Evolutionary conservation across 1,139 yeast genomes (phyloP).

Genomic region (Candida tetrigidarum): DNA sequence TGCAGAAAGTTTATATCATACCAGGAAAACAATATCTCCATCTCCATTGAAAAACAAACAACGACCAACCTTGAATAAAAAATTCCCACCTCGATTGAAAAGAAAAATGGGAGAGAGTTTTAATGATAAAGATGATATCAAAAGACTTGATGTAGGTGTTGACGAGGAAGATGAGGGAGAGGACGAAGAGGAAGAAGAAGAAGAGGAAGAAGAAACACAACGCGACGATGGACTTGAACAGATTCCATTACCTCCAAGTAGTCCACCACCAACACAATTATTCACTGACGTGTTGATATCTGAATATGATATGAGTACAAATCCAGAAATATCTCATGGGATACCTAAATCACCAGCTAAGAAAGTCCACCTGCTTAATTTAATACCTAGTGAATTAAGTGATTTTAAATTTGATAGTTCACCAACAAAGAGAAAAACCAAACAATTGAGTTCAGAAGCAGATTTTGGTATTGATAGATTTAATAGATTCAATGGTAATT

Average conservation of each 20-base stretch:
- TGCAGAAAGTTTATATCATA: conserved; percentile 43
- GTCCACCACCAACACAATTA: conserved; percentile 26
- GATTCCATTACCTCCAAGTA: conserved; percentile 31
- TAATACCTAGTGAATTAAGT: conserved; percentile 2
- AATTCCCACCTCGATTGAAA: conserved; percentile 43
- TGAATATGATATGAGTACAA: conserved; percentile 31
- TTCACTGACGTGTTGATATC: conserved; percentile 25
- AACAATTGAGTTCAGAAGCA: conserved; percentile 41
- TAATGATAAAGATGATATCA: conserved; percentile 48
- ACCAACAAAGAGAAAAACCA: neutral
- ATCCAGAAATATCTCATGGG: conserved; percentile 21
- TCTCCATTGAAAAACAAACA: conserved; percentile 13
- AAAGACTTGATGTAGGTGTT: conserved; percentile 32
- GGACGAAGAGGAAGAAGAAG: conserved; percentile 6
- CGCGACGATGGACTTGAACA: conserved; percentile 17
- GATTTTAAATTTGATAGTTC: conserved; percentile 1
- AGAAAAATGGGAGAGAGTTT: conserved; percentile 52
- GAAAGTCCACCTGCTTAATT: conserved; percentile 13
- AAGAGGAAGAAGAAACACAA: conserved; percentile 22
- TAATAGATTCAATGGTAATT: conserved; percentile 40
- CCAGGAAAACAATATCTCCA: conserved; percentile 22
- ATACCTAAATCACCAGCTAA: conserved; percentile 33
- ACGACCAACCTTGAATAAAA: conserved; percentile 45
- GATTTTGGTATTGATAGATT: conserved; percentile 53
- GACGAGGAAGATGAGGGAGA: conserved; percentile 18